Base-by-base conservation (phyloP, 345 rosid genomes). In the Dipteronia sinensis region DNA sequence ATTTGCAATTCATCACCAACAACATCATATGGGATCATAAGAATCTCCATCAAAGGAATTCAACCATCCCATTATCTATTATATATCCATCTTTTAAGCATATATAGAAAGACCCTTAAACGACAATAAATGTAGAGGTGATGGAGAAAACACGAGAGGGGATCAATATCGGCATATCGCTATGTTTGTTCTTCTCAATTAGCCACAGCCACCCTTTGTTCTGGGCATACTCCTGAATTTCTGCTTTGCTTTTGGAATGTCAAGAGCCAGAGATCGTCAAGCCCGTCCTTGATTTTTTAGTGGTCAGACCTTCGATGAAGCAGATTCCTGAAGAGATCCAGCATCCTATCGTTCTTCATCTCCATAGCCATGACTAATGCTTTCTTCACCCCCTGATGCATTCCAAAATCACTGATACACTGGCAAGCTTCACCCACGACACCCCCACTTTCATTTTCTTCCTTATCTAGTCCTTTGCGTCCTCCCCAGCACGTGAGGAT, bases 321-420 rank as follows among this genome's bases (percentile, higher is more conserved):
- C 97, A 31, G 5, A 93, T 56, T 83, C 97, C 79, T 91, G 92
- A 97, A 89, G 74, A 97, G 89, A 80, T 93, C 89, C 72, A 97
- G 82, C 81, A 97, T 85, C 83, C 90, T 72, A 69, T 94, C 98
- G 56, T 94, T 97, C 90, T 97, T 89, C 92, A 90, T 97, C 90
- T 94, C 99, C 99, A 97, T 97, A 23, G 99, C 99, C 98, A 97
- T 94, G 42, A 94, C 97, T 85, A 97, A 46, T 51, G 99, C 98
- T 85, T 97, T 97, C 92, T 97, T 97, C 79, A 94, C 99, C 22
- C 94, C 99, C 79, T 97, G 98, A 73, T 97, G 96, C 99, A 97
- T 97, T 58, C 93, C 98, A 6, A 97, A 86, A 66, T 97, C 99
- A 1, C 99, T 92, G 61, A 97, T 94, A 68, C 99, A 96, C 77